phyloP scores from a whole-genome alignment of 1,284 basidiomycete genomes.

The Ustilago hordei region DNA sequence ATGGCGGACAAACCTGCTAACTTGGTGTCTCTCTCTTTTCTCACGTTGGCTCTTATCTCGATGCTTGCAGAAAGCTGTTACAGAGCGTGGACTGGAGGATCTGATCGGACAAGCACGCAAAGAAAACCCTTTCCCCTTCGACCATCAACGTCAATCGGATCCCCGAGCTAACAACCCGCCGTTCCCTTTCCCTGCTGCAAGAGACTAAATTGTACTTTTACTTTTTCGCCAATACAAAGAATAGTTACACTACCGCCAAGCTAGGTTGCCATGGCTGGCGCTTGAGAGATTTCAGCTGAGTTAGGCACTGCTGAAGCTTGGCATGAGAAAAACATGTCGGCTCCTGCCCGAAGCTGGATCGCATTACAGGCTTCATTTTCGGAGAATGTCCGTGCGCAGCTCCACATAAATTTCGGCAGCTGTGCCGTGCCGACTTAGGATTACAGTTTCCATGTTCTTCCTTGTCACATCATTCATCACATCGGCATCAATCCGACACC shows the following conservation, averaged over 20 bases:
- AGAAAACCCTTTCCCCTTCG: constrained; percentile 67
- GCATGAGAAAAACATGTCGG: background rate
- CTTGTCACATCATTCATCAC: constrained; percentile 1
- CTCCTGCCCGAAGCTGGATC: background rate
- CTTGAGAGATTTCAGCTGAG: too few relatives aligned
- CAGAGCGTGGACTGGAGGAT: constrained; percentile 80
- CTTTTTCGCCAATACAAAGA: background rate
- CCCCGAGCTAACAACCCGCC: constrained; percentile 50
- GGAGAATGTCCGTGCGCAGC: background rate
- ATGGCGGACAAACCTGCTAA: background rate
- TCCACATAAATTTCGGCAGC: constrained; percentile 17
- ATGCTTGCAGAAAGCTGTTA: constrained; percentile 79
- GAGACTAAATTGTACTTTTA: constrained; percentile 13
- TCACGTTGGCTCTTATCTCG: background rate
- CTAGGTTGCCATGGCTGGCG: background rate
- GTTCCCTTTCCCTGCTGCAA: constrained; percentile 60
- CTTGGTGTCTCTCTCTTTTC: background rate
- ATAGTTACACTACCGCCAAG: too few relatives aligned
- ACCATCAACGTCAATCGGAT: constrained; percentile 42
- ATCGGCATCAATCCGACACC: background rate
- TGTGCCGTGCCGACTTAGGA: constrained; percentile 12
- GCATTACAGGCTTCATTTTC: background rate
- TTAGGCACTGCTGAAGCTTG: background rate
- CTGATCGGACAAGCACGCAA: constrained; percentile 81
- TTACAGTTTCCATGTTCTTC: background rate